Evolutionary conservation across 805 yeast genomes (phyloP), one percentile per base, ranked within the genome.

Genomic region (Candida chilensis): DNA sequence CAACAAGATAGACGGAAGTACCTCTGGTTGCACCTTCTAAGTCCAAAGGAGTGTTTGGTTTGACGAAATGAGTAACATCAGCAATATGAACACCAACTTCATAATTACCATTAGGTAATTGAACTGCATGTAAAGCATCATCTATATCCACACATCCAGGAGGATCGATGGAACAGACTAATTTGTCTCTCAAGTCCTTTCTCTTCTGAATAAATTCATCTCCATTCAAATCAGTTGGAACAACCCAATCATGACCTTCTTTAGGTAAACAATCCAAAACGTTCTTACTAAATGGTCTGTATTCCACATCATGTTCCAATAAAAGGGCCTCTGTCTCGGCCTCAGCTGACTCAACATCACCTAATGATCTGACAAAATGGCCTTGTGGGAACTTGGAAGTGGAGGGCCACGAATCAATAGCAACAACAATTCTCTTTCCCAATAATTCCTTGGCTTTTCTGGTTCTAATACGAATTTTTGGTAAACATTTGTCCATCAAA

Each of bases 31-130:
- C 95, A 55, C 96, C 99, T 58, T 92, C 99, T 27, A 74, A 80
- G 51, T 92, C 98, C 36, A 92, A 65, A 0, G 97, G 78, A 3
- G 96, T 86, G 38, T 78, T 81, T 0, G 98, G 80, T 54, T 87
- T 86, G 27, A 92, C 98, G 48, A 92, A 92, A 58, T 92, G 95
- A 1, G 97, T 85, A 18, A 92, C 99, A 58, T 92, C 99, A 7
- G 99, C 99, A 61, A 92, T 92, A 50, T 92, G 99, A 18, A 92
- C 99, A 48, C 99, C 99, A 33, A 92, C 95, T 52, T 92, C 95
- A 64, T 73, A 87, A 50, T 90, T 85, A 1, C 98, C 98, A 52
- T 92, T 92, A 2, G 95, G 87, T 29, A 92, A 66, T 32, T 52
- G 50, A 38, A 70, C 62, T 0, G 97, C 97, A 50, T 92, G 99